These are phyloP conservation scores for Mucor lusitanicus DNA, from an alignment of 371 early-diverging fungal species.

Conservation along the genomic window DNA sequence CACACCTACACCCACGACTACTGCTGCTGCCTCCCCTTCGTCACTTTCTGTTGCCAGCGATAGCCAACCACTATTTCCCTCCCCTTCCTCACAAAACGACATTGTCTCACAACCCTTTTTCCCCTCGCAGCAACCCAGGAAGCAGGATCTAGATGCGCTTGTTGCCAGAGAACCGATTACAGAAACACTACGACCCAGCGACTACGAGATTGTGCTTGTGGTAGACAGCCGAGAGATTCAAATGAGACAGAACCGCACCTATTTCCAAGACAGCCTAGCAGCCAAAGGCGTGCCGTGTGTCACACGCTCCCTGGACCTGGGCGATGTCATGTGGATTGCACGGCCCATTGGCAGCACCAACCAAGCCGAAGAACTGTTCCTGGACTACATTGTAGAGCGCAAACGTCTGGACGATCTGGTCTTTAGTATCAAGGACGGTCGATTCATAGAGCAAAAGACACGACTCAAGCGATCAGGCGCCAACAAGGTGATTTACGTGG, in stretches of 20 bases:
- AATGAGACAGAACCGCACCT: conserved; percentile 65
- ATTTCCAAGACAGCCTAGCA: conserved; percentile 68
- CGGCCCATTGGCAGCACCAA: conserved; percentile 37
- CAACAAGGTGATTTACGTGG: conserved; percentile 76
- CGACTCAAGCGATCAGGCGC: conserved; percentile 73
- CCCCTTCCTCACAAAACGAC: neutral
- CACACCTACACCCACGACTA: neutral
- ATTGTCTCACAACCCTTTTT: conserved; percentile 1
- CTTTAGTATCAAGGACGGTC: conserved; percentile 91
- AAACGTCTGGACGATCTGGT: conserved; percentile 94
- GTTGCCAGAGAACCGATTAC: neutral
- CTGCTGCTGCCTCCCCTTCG: neutral
- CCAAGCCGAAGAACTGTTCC: conserved; percentile 67
- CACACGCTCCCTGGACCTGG: conserved; percentile 74
- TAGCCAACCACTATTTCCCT: neutral
- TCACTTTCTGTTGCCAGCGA: neutral
- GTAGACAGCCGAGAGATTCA: conserved; percentile 88
- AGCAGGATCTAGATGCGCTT: neutral
- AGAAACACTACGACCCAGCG: conserved; percentile 39
- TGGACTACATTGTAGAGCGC: conserved; percentile 90
- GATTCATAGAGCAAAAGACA: conserved; percentile 95
- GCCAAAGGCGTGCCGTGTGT: conserved; percentile 55
- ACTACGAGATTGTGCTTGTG: conserved; percentile 75
- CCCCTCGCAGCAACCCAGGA: neutral
- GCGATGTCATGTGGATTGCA: conserved; percentile 92